Percentiles rank a stretch among this genome's conserved stretches.
These are phyloP conservation scores for Chalaropsis thielavioides DNA, from an alignment of 2,329 filamentous ascomycete genomes.

Conservation along the genomic window DNA sequence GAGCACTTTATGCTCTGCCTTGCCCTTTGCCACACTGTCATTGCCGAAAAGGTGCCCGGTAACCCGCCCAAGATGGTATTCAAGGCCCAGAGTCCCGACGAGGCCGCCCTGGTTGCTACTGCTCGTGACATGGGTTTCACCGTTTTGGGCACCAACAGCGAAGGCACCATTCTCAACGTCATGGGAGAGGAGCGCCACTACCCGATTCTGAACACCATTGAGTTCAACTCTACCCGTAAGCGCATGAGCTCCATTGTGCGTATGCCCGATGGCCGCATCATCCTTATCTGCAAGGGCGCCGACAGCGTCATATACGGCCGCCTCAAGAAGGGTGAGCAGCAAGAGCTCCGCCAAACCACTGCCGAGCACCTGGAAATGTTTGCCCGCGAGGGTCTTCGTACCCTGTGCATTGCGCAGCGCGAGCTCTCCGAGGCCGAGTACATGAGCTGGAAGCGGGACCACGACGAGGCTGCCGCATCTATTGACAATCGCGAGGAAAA, in stretches of 20 bases:
- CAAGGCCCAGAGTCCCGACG: constrained; percentile 94
- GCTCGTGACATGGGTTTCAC: constrained; percentile 93
- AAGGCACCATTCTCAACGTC: constrained; percentile 74
- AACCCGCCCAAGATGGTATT: constrained; percentile 84
- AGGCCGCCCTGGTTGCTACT: constrained; percentile 85
- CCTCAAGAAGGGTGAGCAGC: constrained; percentile 70
- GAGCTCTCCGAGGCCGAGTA: constrained; percentile 75
- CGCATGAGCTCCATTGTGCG: constrained; percentile 94
- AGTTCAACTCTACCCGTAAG: constrained; percentile 90
- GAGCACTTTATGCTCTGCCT: constrained; percentile 88
- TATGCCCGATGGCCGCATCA: constrained; percentile 81
- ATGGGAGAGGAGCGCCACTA: constrained; percentile 77
- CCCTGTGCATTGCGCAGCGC: constrained; percentile 80
- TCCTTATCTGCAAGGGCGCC: constrained; percentile 92
- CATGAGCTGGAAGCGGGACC: constrained; percentile 65
- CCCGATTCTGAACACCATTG: constrained; percentile 80
- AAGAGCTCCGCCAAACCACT: constrained; percentile 65
- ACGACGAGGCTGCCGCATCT: constrained; percentile 73
- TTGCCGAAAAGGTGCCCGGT: constrained; percentile 78
- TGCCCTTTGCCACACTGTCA: constrained; percentile 92
- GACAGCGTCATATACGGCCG: constrained; percentile 96
- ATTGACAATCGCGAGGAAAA: constrained; percentile 83
- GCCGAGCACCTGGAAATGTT: constrained; percentile 96
- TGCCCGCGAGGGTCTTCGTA: constrained; percentile 84
- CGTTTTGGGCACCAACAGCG: constrained; percentile 63